A percentile compares a stretch with the other conserved stretches of the same genome.
Conservation (phyloP, 306 rosid genomes). For the Mimosa bimucronata region DNA sequence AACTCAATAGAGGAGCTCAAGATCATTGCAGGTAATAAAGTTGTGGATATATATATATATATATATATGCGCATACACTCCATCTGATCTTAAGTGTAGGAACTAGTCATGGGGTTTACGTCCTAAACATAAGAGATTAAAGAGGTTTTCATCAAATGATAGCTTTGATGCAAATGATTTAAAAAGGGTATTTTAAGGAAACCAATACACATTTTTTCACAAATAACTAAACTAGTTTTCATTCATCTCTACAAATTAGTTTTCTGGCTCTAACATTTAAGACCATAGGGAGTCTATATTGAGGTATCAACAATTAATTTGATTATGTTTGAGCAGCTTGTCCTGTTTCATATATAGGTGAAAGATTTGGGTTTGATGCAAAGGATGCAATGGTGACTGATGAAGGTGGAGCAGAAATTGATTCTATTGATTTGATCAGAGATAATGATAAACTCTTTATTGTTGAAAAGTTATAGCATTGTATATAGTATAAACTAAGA, state of each 20-base stretch:
- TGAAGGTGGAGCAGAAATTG: conserved; percentile 83
- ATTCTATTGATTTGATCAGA: conserved; percentile 75
- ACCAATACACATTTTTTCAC: too few relatives aligned
- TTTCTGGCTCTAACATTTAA: too few relatives aligned
- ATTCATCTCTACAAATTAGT: too few relatives aligned
- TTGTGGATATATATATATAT: neutral
- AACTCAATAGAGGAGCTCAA: conserved; percentile 73
- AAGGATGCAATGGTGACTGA: conserved; percentile 55
- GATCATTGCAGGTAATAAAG: conserved; percentile 73
- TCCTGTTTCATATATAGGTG: conserved; percentile 53
- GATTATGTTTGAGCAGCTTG: conserved; percentile 10
- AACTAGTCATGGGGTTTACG: too few relatives aligned
- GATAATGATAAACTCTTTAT: conserved; percentile 82
- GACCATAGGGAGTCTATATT: neutral
- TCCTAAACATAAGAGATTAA: too few relatives aligned
- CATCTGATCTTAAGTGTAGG: too few relatives aligned
- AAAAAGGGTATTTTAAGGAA: too few relatives aligned
- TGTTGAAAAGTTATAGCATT: conserved; percentile 37
- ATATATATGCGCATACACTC: too few relatives aligned
- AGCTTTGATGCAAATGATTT: too few relatives aligned
- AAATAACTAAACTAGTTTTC: too few relatives aligned
- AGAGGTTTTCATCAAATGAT: too few relatives aligned
- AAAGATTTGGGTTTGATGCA: conserved; percentile 66
- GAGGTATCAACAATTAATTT: neutral
- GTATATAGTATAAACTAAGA: conserved; percentile 27